Conservation (phyloP, 2,329 filamentous ascomycete genomes). For the Paraphaeosphaeria minitans region DNA sequence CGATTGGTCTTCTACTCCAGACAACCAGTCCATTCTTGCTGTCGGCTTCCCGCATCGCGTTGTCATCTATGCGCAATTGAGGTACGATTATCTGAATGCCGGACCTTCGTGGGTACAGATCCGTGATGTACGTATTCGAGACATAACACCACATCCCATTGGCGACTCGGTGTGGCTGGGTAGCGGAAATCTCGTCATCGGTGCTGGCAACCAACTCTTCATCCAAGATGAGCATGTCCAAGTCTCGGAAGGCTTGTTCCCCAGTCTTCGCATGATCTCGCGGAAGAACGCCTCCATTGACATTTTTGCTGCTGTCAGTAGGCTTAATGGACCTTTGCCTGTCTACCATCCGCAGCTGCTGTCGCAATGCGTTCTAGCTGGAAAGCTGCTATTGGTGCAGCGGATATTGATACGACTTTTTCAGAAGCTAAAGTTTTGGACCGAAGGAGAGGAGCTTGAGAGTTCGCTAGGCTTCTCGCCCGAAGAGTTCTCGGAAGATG, state of each 20-base stretch:
- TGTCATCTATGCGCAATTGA: constrained; percentile 80
- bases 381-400: constrained; percentile 74
- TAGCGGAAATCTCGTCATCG: constrained; percentile 83
- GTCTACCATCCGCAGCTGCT: constrained; percentile 92
- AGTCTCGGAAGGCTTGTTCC: constrained; percentile 64
- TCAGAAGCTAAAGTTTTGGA: constrained; percentile 79
- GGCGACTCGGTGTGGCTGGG: constrained; percentile 92
- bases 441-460: constrained; percentile 79
- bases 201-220: constrained; percentile 89
- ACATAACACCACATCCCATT: constrained; percentile 85
- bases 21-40: constrained; percentile 84
- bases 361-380: constrained; percentile 81
- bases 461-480: constrained; percentile 69
- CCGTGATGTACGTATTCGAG: constrained; percentile 78
- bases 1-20: constrained; percentile 92
- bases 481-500: constrained; percentile 55
- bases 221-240: constrained; percentile 79
- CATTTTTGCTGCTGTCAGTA: constrained; percentile 79
- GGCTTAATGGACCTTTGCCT: constrained; percentile 84
- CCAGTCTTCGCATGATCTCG: constrained; percentile 58
- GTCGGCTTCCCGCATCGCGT: constrained; percentile 92
- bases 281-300: constrained; percentile 62
- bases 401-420: constrained; percentile 74
- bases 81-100: constrained; percentile 88
- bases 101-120: constrained; percentile 89